Conservation (phyloP, 257 asterid genomes). For the Phtheirospermum japonicum region DNA sequence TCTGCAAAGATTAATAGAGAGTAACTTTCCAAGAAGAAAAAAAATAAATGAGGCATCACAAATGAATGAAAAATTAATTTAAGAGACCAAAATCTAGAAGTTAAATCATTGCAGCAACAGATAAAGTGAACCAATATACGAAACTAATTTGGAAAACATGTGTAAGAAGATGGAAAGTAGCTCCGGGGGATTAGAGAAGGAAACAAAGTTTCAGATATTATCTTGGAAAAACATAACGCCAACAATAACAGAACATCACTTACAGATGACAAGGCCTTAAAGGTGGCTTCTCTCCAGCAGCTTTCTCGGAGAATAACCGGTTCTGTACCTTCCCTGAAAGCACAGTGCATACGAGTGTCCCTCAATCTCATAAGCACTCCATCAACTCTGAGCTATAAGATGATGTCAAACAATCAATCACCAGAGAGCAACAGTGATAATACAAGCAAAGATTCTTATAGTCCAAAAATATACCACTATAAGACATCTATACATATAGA, state of each 20-base stretch:
- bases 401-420: slow-evolving; percentile 25
- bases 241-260: slow-evolving; percentile 27
- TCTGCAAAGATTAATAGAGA: slow-evolving; percentile 49
- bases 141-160: background rate
- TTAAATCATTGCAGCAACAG: slow-evolving; percentile 9
- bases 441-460: slow-evolving; percentile 16
- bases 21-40: slow-evolving; percentile 6
- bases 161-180: too few relatives aligned
- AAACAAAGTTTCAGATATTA: slow-evolving; percentile 16
- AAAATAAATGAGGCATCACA: background rate
- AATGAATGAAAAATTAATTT: slow-evolving; percentile 11
- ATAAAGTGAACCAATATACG: slow-evolving; percentile 20
- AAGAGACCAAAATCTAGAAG: background rate
- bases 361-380: slow-evolving; percentile 97
- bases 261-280: slow-evolving; percentile 63
- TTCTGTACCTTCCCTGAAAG: slow-evolving; percentile 44
- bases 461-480: slow-evolving; percentile 11
- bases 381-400: slow-evolving; percentile 93
- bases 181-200: background rate
- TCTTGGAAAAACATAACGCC: slow-evolving; percentile 13
- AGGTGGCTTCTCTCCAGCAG: slow-evolving; percentile 93
- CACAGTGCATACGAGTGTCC: slow-evolving; percentile 92
- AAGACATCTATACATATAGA: slow-evolving; percentile 15
- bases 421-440: slow-evolving; percentile 22
- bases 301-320: slow-evolving; percentile 77